These are phyloP conservation scores for Lecanoromycetidae sp. DNA, from an alignment of 2,329 filamentous ascomycete species.

Conservation along the genomic window DNA sequence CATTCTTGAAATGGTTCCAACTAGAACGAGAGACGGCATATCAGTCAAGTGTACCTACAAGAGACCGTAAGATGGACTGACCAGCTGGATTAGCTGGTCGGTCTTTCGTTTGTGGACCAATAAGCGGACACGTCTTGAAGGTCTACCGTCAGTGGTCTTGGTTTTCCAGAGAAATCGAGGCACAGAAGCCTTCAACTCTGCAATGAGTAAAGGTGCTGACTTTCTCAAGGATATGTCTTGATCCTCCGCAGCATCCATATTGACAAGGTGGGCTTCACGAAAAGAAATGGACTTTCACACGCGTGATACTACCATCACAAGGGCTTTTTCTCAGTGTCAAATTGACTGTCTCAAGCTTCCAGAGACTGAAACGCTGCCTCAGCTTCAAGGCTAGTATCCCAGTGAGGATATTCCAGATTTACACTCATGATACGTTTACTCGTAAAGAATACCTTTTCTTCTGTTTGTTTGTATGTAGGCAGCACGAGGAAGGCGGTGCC, in stretches of 20 bases:
- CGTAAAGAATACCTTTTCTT: no score
- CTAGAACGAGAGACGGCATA: constrained; percentile 20
- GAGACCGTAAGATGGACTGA: not conserved
- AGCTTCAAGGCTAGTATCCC: no score
- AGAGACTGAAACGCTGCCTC: no score
- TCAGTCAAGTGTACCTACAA: not conserved
- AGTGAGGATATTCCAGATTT: no score
- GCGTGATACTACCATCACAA: no score
- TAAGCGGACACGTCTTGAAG: not conserved
- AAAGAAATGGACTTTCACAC: no score
- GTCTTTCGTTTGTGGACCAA: constrained; percentile 8
- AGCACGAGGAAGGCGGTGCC: no score
- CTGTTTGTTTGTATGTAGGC: no score
- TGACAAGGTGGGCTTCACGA: no score
- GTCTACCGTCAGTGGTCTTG: not conserved
- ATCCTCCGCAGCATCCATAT: constrained; percentile 7
- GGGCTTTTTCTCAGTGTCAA: no score
- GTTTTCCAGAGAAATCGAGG: constrained; percentile 10
- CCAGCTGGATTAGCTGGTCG: constrained; percentile 7
- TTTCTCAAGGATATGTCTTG: constrained; percentile 13
- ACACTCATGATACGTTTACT: no score
- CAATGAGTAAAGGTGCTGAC: constrained; percentile 10
- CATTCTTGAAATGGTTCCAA: constrained; percentile 92
- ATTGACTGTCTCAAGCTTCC: no score
- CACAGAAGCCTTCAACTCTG: constrained; percentile 8